Conservation (phyloP, 257 asterid species). For the Nicotiana obtusifolia region DNA sequence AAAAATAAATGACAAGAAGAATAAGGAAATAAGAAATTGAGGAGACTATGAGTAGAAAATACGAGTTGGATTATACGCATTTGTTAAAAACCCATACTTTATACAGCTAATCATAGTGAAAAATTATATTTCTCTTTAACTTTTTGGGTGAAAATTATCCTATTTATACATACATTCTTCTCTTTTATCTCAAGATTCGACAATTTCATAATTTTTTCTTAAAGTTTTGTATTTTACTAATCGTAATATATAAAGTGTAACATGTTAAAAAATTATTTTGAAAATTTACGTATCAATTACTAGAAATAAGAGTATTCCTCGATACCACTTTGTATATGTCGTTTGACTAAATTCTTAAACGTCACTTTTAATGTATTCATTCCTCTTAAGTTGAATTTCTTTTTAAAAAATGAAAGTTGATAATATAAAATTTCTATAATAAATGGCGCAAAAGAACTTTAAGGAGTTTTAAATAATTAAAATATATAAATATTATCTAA, state of each 20-base stretch:
- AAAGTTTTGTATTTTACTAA: neutral
- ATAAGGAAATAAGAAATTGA: too few relatives aligned
- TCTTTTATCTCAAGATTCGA: neutral
- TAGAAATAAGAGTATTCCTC: neutral
- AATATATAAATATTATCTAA: neutral
- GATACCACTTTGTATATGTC: neutral
- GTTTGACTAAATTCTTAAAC: neutral
- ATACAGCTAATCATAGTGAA: neutral
- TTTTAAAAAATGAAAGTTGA: neutral
- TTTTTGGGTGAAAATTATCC: neutral
- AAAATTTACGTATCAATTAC: neutral
- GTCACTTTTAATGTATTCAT: neutral
- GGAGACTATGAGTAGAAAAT: too few relatives aligned
- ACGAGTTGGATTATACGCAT: neutral
- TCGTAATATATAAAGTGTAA: neutral
- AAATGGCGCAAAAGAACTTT: neutral
- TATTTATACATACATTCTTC: neutral
- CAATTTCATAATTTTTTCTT: neutral
- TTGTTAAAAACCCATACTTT: neutral
- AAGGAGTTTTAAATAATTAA: too few relatives aligned
- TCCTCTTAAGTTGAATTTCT: neutral
- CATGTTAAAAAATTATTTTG: neutral
- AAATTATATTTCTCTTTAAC: too few relatives aligned
- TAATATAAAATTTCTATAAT: neutral
- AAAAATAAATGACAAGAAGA: too few relatives aligned